Conservation (phyloP, 139 green algal genomes). For the Chlorella sp. region DNA sequence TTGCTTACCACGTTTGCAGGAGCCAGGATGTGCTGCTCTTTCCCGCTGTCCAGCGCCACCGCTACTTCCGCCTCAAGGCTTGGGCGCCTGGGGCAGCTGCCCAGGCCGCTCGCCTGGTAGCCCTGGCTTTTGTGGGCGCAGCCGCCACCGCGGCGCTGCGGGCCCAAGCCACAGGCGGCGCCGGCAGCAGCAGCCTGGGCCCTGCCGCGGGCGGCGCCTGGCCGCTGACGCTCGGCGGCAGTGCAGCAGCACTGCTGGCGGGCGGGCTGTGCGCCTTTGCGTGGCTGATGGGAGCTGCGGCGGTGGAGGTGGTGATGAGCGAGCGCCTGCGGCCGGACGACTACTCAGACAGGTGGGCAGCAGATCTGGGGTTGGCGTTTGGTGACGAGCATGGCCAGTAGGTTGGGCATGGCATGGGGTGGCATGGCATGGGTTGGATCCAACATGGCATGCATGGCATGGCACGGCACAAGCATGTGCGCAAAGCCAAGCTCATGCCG, state of each 20-base stretch:
- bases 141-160: background rate
- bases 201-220: background rate
- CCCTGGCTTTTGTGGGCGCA: background rate
- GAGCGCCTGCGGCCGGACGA: conserved; percentile 44
- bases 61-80: conserved; percentile 55
- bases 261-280: conserved; percentile 14
- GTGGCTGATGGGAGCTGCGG: conserved; percentile 1
- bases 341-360: conserved; percentile 28
- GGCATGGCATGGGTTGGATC: no score
- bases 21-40: conserved; percentile 53
- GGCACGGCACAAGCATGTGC: no score
- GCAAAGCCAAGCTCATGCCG: no score
- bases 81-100: background rate
- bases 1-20: conserved; percentile 22
- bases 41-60: conserved; percentile 51
- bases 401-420: no score
- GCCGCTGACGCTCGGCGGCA: background rate
- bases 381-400: no score
- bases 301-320: conserved; percentile 53
- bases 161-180: background rate
- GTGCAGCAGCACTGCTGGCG: conserved; percentile 1
- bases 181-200: no score
- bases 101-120: background rate
- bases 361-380: no score
- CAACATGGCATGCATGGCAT: no score